These are phyloP conservation scores for Yamagishiella unicocca DNA, from an alignment of 139 green algal species.

Conservation along the genomic window DNA sequence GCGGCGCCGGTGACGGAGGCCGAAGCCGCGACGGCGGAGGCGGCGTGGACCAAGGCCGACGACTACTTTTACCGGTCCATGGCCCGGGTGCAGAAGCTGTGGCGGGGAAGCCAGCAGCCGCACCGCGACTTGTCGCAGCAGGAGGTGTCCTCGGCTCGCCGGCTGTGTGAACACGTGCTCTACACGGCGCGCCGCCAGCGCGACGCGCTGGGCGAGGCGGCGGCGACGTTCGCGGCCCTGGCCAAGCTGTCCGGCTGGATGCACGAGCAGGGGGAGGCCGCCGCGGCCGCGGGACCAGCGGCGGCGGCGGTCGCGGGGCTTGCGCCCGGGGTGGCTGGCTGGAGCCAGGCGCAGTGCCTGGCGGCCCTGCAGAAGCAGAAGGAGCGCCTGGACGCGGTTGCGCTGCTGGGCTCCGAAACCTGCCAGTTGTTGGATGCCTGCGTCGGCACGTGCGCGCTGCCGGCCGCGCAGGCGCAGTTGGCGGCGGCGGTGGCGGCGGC, in stretches of 20 bases:
- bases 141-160: conserved; percentile 75
- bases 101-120: conserved; percentile 62
- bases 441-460: conserved; percentile 37
- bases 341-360: background rate
- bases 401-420: conserved; percentile 48
- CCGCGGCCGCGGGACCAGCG: no score
- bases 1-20: background rate
- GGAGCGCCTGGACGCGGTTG: conserved; percentile 52
- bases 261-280: background rate
- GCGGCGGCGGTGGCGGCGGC: background rate
- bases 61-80: conserved; percentile 88
- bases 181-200: conserved; percentile 81
- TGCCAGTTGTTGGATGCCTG: conserved; percentile 61
- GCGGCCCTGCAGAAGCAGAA: conserved; percentile 20
- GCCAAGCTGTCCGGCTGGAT: conserved; percentile 45
- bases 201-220: conserved; percentile 52
- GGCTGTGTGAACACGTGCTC: conserved; percentile 83
- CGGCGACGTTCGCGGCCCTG: conserved; percentile 23
- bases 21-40: background rate
- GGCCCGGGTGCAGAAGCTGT: conserved; percentile 88
- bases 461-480: conserved; percentile 8
- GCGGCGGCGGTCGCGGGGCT: background rate
- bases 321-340: background rate
- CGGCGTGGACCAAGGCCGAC: conserved; percentile 77
- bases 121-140: conserved; percentile 81